These are phyloP conservation scores for Colletotrichum lentis DNA, from an alignment of 2,329 filamentous ascomycete species.

Conservation along the genomic window DNA sequence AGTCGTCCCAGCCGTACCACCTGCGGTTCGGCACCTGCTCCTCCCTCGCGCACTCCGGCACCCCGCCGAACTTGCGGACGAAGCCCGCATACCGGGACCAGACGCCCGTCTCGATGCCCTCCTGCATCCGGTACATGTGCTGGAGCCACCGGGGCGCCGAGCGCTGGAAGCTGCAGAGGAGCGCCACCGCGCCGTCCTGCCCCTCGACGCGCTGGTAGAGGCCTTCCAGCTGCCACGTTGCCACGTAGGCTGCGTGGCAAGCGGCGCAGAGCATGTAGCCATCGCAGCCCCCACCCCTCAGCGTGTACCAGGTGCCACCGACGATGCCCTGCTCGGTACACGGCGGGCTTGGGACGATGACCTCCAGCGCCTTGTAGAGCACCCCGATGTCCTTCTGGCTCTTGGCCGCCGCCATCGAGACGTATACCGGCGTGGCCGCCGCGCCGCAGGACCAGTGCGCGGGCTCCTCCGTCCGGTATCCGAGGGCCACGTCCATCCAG, in stretches of 20 bases:
- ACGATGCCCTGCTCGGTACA: conserved; percentile 45
- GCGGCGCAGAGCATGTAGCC: conserved; percentile 47
- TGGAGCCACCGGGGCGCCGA: conserved; percentile 41
- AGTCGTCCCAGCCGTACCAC: conserved; percentile 39
- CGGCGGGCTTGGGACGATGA: conserved; percentile 39
- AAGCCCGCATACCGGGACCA: conserved; percentile 44
- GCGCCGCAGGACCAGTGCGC: conserved; percentile 10
- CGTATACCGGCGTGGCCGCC: conserved; percentile 33
- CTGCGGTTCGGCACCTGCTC: conserved; percentile 6
- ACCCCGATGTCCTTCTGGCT: conserved; percentile 42
- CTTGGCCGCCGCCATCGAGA: conserved; percentile 43
- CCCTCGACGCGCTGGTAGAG: conserved; percentile 44
- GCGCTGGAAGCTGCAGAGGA: conserved; percentile 46
- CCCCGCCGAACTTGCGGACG: conserved; percentile 41
- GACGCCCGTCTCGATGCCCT: conserved; percentile 47
- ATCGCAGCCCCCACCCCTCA: conserved; percentile 39
- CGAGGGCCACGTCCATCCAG: conserved; percentile 22
- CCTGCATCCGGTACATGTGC: conserved; percentile 42
- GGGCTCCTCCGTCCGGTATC: neutral
- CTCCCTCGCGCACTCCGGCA: conserved; percentile 29
- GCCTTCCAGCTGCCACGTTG: conserved; percentile 40
- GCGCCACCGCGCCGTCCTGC: conserved; percentile 30
- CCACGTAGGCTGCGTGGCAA: conserved; percentile 46
- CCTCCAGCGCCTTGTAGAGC: conserved; percentile 43
- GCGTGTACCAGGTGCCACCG: conserved; percentile 48